Evolutionary conservation across 345 rosid genomes (phyloP), one percentile per base, ranked within the genome.

Genomic region (Laguncularia racemosa): DNA sequence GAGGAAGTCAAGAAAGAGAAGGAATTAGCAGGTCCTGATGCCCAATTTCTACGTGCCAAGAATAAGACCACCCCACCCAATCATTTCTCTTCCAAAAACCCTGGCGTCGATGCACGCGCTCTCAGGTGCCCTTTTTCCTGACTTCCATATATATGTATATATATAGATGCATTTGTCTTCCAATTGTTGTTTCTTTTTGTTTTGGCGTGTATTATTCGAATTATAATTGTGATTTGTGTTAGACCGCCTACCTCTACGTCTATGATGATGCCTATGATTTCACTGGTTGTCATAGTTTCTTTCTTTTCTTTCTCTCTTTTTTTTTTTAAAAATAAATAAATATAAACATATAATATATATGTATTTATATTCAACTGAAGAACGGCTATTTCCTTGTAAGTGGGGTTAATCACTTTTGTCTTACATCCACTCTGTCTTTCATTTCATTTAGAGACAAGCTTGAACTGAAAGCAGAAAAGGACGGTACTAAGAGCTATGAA

Each of bases 101-200:
- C 92, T 67, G 96, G 97, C 69, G 97, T 89, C 18, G 92, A 85
- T 0, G 64, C 84, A 64, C 97, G 99, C 38, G 78, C 84, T 26
- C 72, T 19, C 53, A 93, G 82, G 99, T 89, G 28, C 56, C 14
- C 26, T 14, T 46, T n/a, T 4, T 16, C 10, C 14, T 0, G 14
- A 10, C 9, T 28, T 15, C 1, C 12, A 6, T 28, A 7, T 16
- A 52, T 26, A 6, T 46, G 17, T 17, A 11, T n/a, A n/a, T n/a
- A n/a, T n/a, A n/a, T n/a, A n/a, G n/a, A n/a, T n/a, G n/a, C n/a
- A n/a, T 46, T 13, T 16, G 52, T 14, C 20, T 2, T 28, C 23
- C 44, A 7, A 48, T 23, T 20, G 3, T 43, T 61, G 20, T 10
- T 47, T 44, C 46, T 26, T 16, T 19, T 9, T 8, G 14, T 40